Conservation (phyloP, 176 grass and related monocot genomes). For the Carex scoparia region DNA sequence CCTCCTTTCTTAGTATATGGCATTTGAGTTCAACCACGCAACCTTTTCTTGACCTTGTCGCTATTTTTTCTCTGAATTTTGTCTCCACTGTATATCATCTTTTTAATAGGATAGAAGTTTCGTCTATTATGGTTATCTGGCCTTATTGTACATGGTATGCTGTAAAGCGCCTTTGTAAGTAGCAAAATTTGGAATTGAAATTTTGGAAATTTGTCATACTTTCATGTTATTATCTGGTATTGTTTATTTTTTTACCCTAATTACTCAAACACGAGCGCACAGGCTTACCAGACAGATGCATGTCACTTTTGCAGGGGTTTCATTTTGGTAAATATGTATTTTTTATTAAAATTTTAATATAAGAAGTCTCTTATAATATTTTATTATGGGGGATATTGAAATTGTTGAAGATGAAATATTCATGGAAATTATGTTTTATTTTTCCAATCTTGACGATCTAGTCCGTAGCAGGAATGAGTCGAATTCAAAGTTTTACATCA, state of each 20-base stretch:
- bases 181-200: constrained; percentile 19
- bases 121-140: constrained; percentile 10
- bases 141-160: constrained; percentile 18
- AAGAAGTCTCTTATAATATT: neutral
- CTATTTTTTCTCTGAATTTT: constrained; percentile 15
- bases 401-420: neutral
- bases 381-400: neutral
- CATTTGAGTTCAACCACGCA: neutral
- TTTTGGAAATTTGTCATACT: neutral
- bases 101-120: constrained; percentile 11
- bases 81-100: constrained; percentile 11
- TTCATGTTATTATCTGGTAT: neutral
- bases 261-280: neutral
- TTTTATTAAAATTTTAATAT: neutral
- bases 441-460: neutral
- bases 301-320: neutral
- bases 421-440: neutral
- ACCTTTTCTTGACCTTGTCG: neutral
- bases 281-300: neutral
- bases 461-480: neutral
- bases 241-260: neutral
- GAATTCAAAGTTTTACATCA: too few species aligned
- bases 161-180: constrained; percentile 12
- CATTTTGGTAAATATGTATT: neutral
- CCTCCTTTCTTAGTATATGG: neutral